These are phyloP conservation scores for Agastache rugosa DNA, from an alignment of 257 asterid species.

Conservation along the genomic window DNA sequence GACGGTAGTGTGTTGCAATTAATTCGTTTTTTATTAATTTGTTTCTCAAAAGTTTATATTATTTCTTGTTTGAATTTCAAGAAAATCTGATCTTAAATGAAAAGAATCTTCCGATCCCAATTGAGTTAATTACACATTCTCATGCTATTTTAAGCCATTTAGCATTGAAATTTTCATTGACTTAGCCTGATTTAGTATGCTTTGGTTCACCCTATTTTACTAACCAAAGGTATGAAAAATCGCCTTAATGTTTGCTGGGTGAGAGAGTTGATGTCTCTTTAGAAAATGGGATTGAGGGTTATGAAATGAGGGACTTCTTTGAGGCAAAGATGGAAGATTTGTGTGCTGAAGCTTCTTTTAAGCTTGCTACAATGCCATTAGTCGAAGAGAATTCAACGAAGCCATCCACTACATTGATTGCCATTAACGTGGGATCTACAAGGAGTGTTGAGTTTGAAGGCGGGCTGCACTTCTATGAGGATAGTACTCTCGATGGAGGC, in stretches of 20 bases:
- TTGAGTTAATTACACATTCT: conserved; percentile 19
- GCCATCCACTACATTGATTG: conserved; percentile 40
- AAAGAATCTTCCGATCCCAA: neutral
- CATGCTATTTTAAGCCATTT: conserved; percentile 55
- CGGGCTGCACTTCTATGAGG: conserved; percentile 55
- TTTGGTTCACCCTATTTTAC: conserved; percentile 78
- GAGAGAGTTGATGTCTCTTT: conserved; percentile 68
- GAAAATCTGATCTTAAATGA: conserved; percentile 23
- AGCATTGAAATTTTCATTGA: conserved; percentile 67
- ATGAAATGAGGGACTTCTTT: conserved; percentile 50
- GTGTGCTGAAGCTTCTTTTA: conserved; percentile 63
- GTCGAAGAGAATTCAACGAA: conserved; percentile 39
- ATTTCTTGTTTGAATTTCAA: conserved; percentile 40
- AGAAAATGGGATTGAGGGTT: conserved; percentile 82
- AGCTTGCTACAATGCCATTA: conserved; percentile 63
- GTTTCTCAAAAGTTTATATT: conserved; percentile 17
- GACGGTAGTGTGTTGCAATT: conserved; percentile 51
- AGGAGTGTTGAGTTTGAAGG: conserved; percentile 38
- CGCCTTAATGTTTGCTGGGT: conserved; percentile 52
- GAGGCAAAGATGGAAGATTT: conserved; percentile 45
- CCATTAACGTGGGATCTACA: conserved; percentile 66
- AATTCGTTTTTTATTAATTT: conserved; percentile 3
- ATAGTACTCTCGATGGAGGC: conserved; percentile 59
- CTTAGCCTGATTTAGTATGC: conserved; percentile 84
- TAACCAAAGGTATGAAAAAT: conserved; percentile 57